Conservation (phyloP, 768 basidiomycete species). For the Macrolepiota albuminosa region DNA sequence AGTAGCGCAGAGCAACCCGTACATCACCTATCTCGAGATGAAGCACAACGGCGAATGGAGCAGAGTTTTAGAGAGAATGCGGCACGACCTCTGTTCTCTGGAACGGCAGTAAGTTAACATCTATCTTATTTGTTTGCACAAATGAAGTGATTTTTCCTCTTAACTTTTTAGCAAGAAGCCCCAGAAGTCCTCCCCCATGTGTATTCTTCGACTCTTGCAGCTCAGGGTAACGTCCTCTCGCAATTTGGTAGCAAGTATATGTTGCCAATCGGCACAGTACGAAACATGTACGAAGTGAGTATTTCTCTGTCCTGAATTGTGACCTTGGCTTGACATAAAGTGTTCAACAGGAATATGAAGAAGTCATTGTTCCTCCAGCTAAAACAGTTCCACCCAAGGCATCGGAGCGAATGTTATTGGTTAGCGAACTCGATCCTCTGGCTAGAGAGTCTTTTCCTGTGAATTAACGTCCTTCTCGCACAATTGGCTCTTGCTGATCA, state of each 20-base stretch:
- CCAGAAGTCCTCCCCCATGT: conserved; percentile 81
- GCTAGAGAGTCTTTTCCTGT: conserved; percentile 84
- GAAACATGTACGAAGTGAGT: conserved; percentile 61
- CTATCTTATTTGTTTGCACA: background rate
- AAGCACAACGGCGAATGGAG: conserved; percentile 60
- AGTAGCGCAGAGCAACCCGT: background rate
- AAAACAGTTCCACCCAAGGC: conserved; percentile 66
- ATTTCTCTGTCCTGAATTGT: background rate
- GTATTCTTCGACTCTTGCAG: conserved; percentile 63
- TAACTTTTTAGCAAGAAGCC: conserved; percentile 36
- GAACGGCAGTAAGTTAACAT: conserved; percentile 39
- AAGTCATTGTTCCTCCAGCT: conserved; percentile 86
- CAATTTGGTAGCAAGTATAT: conserved; percentile 73
- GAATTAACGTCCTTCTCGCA: conserved; percentile 16
- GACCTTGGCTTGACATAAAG: background rate
- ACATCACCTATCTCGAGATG: conserved; percentile 31
- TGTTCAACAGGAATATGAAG: conserved; percentile 68
- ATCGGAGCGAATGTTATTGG: conserved; percentile 65
- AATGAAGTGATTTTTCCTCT: background rate
- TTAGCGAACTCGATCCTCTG: conserved; percentile 72
- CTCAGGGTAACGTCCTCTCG: conserved; percentile 62
- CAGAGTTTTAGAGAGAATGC: conserved; percentile 56
- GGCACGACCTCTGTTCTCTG: conserved; percentile 59
- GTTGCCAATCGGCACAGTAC: conserved; percentile 78
- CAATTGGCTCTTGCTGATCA: background rate